phyloP scores from a whole-genome alignment of 805 yeast species.

The Torulaspora gathmanii region DNA sequence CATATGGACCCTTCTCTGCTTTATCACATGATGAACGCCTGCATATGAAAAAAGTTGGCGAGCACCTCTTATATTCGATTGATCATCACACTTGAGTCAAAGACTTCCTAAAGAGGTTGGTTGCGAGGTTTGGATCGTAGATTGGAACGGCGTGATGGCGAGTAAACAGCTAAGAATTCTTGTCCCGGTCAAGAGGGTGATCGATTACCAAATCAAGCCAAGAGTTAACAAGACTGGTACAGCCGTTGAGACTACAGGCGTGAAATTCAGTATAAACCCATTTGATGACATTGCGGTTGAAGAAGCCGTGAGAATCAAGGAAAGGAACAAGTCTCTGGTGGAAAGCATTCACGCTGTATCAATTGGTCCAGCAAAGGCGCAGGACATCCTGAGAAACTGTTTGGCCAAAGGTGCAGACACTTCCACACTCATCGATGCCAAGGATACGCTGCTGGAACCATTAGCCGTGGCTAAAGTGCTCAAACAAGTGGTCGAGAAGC shows the following conservation, averaged over 20 bases:
- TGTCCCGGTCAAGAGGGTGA: conserved; percentile 92
- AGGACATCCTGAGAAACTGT: conserved; percentile 82
- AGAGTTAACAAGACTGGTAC: conserved; percentile 74
- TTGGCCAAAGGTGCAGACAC: conserved; percentile 93
- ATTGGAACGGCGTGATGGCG: conserved; percentile 5
- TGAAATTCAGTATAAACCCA: conserved; percentile 90
- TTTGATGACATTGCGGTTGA: conserved; percentile 97
- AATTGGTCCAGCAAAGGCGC: conserved; percentile 81
- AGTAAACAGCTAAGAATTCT: conserved; percentile 45
- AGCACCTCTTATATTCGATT: too few species aligned
- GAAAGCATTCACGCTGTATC: conserved; percentile 87
- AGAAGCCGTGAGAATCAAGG: conserved; percentile 80
- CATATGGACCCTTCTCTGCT: too few species aligned
- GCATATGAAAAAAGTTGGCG: not conserved
- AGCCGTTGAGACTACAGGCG: conserved; percentile 78
- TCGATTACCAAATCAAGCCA: conserved; percentile 91
- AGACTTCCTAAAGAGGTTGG: not conserved
- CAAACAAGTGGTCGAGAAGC: conserved; percentile 62
- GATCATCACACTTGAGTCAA: too few species aligned
- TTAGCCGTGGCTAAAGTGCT: conserved; percentile 83
- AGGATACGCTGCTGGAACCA: conserved; percentile 75
- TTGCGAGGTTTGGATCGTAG: not conserved
- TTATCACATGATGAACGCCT: not conserved
- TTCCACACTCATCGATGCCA: conserved; percentile 75
- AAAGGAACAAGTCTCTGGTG: conserved; percentile 58